phyloP scores from a whole-genome alignment of 805 yeast genomes.

The Wickerhamomyces alni region DNA sequence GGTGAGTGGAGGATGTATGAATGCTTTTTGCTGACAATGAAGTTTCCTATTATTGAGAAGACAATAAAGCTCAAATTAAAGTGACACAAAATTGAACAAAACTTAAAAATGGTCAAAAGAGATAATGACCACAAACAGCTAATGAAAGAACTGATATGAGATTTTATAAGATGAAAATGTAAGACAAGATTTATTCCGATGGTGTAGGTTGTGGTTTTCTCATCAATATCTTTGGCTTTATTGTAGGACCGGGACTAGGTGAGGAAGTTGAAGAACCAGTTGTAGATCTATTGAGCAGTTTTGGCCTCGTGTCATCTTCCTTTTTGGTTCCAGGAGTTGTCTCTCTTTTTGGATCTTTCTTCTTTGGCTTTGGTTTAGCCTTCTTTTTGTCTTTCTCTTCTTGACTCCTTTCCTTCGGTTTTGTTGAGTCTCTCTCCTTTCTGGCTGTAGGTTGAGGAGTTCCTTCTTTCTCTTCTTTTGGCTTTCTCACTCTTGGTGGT shows the following conservation, averaged over 20 bases:
- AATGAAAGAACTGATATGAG: no score
- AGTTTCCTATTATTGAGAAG: no score
- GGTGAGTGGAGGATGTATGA: no score
- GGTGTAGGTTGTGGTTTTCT: background rate
- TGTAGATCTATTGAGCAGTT: background rate
- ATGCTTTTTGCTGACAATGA: no score
- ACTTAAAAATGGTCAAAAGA: no score
- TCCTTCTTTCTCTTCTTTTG: slow-evolving; percentile 2
- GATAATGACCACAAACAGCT: no score
- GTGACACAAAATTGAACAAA: no score
- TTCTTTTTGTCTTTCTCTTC: slow-evolving; percentile 2
- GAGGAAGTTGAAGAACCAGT: background rate
- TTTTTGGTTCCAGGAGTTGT: background rate
- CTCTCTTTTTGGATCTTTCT: slow-evolving; percentile 1
- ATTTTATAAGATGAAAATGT: no score
- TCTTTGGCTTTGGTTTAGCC: background rate
- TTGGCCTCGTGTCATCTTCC: slow-evolving; percentile 2
- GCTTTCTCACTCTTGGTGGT: no score
- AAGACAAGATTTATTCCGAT: no score
- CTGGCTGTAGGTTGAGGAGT: no score
- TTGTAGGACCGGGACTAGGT: background rate
- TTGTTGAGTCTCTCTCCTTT: slow-evolving; percentile 3
- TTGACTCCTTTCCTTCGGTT: slow-evolving; percentile 5
- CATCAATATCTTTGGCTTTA: slow-evolving; percentile 1
- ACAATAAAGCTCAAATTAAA: no score